phyloP scores from a whole-genome alignment of 2,329 filamentous ascomycete species.

The Clarireedia sp. region DNA sequence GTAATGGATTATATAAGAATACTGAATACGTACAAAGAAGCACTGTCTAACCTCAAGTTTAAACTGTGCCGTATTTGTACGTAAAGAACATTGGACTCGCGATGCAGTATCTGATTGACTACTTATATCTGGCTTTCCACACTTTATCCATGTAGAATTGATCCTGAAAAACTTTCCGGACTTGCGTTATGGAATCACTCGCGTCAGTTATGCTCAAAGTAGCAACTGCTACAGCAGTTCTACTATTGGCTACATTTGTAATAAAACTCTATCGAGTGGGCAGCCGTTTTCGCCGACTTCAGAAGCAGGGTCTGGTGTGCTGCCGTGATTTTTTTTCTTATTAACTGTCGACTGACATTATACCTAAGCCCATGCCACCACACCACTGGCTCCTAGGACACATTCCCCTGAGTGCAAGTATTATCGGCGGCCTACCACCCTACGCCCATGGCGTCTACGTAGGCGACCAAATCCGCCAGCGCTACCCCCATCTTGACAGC shows the following conservation, averaged over 20 bases:
- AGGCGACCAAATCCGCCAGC: background rate
- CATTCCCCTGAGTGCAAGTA: background rate
- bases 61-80: too few species aligned
- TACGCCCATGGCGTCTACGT: background rate
- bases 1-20: too few species aligned
- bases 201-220: background rate
- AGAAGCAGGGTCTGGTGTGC: background rate
- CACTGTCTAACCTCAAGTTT: too few species aligned
- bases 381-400: background rate
- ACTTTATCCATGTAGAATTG: too few species aligned
- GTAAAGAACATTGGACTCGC: too few species aligned
- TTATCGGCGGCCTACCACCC: background rate
- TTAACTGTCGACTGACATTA: background rate
- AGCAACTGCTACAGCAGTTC: background rate
- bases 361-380: background rate
- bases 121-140: too few species aligned
- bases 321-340: background rate
- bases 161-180: too few species aligned
- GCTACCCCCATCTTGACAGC: background rate
- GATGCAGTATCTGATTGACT: too few species aligned
- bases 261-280: background rate
- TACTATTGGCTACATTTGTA: background rate
- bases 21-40: too few species aligned
- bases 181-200: background rate
- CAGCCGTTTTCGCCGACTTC: background rate